phyloP scores from a whole-genome alignment of 306 rosid species.

The Inga laurina region DNA sequence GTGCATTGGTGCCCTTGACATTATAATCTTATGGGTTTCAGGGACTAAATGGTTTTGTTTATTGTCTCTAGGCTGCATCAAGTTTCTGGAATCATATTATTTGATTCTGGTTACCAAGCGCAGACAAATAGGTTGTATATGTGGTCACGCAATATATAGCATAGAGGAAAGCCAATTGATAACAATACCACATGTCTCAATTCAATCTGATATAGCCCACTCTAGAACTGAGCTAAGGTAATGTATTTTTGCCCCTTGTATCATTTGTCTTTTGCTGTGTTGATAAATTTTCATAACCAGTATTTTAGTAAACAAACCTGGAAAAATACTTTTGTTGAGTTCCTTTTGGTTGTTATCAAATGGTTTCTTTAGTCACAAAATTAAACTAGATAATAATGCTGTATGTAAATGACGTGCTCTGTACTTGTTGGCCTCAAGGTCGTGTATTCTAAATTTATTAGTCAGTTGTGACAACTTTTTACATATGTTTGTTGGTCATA shows the following conservation, averaged over 20 bases:
- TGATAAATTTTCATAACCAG: neutral
- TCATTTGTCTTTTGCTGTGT: neutral
- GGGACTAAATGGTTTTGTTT: neutral
- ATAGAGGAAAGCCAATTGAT: slow-evolving; percentile 89
- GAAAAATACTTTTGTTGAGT: neutral
- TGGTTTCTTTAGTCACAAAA: neutral
- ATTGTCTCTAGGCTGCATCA: slow-evolving; percentile 59
- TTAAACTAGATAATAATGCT: neutral
- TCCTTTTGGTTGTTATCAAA: neutral
- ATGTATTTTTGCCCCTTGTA: neutral
- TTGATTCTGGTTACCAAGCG: slow-evolving; percentile 90
- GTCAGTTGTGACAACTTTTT: neutral
- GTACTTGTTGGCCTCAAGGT: neutral
- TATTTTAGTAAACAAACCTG: neutral
- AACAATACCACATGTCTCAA: slow-evolving; percentile 78
- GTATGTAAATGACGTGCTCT: neutral
- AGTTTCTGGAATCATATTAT: slow-evolving; percentile 90
- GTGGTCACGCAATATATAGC: slow-evolving; percentile 90
- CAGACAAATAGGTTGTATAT: slow-evolving; percentile 84
- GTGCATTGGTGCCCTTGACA: neutral
- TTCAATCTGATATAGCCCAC: slow-evolving; percentile 90
- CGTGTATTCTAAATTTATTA: neutral
- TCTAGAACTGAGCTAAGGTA: slow-evolving; percentile 72
- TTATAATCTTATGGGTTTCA: neutral
- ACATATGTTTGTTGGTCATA: neutral